A percentile compares a stretch with the other conserved stretches of the same genome.
Evolutionary conservation across 1,284 basidiomycete genomes (phyloP).

Genomic region (Boletus semigastroideus): DNA sequence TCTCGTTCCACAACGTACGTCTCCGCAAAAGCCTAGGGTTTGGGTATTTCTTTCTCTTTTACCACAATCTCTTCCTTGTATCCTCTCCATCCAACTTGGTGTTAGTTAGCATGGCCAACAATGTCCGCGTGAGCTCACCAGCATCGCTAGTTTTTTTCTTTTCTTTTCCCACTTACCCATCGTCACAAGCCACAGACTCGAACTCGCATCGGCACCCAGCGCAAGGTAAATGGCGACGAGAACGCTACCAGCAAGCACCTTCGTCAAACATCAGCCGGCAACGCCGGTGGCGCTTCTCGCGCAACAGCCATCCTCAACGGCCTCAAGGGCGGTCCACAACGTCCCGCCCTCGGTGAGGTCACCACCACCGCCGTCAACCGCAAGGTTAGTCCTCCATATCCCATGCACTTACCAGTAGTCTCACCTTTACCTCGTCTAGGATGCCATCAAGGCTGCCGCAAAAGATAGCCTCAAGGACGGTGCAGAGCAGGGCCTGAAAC

Average conservation of each 20-base stretch:
- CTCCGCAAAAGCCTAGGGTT: constrained; percentile 18
- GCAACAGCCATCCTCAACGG: constrained; percentile 50
- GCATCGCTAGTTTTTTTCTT: constrained; percentile 3
- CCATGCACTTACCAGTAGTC: constrained; percentile 2
- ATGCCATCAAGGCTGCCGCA: constrained; percentile 26
- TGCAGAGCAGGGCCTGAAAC: constrained; percentile 56
- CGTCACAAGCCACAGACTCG: constrained; percentile 34
- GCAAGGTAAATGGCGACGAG: constrained; percentile 67
- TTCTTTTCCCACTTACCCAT: not conserved
- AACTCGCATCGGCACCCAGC: constrained; percentile 45
- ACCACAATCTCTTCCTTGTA: constrained; percentile 27
- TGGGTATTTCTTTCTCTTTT: constrained; percentile 21
- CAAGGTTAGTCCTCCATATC: constrained; percentile 49
- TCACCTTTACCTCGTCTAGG: constrained; percentile 26
- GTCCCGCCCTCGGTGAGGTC: constrained; percentile 70
- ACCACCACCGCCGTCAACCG: constrained; percentile 69
- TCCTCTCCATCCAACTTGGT: constrained; percentile 13
- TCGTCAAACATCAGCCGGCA: constrained; percentile 55
- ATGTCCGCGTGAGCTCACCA: constrained; percentile 48
- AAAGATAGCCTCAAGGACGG: constrained; percentile 50
- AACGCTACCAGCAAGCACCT: constrained; percentile 66
- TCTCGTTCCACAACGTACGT: constrained; percentile 2
- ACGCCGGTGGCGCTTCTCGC: constrained; percentile 46
- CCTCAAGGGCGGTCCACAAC: constrained; percentile 45
- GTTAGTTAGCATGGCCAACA: constrained; percentile 53